Conservation (phyloP, 768 basidiomycete genomes). For the Thelephora ganbajun region DNA sequence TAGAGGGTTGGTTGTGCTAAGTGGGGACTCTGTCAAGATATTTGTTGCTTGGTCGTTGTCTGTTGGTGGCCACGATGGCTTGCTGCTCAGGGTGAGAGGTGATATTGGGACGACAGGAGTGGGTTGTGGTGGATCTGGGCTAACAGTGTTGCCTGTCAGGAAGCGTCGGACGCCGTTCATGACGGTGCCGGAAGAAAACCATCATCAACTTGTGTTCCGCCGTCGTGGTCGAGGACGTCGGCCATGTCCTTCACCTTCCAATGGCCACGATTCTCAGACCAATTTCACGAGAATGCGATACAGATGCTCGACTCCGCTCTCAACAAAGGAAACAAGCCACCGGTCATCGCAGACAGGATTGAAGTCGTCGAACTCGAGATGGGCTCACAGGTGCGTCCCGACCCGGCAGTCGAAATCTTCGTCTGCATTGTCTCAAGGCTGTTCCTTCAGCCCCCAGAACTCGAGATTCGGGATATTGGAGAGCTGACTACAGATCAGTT, state of each 20-base stretch:
- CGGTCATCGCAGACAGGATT: constrained; percentile 93
- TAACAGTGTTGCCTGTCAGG: constrained; percentile 27
- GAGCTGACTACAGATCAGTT: constrained; percentile 94
- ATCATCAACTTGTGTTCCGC: background rate
- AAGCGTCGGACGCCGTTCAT: constrained; percentile 70
- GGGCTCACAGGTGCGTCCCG: constrained; percentile 75
- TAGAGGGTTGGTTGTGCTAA: constrained; percentile 24
- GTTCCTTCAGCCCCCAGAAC: constrained; percentile 70
- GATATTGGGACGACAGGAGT: constrained; percentile 8
- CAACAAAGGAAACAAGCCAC: constrained; percentile 95
- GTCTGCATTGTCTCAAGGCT: background rate
- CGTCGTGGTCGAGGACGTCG: background rate
- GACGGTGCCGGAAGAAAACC: background rate
- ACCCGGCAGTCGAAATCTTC: background rate
- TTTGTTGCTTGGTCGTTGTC: constrained; percentile 10
- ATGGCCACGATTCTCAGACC: constrained; percentile 95
- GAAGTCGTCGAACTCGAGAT: constrained; percentile 98
- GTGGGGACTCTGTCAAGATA: constrained; percentile 12
- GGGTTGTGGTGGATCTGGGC: constrained; percentile 7
- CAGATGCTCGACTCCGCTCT: constrained; percentile 94
- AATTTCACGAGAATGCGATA: constrained; percentile 92
- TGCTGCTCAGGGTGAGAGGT: constrained; percentile 14
- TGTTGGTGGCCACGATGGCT: constrained; percentile 33
- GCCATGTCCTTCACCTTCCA: constrained; percentile 83
- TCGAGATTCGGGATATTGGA: constrained; percentile 95